phyloP scores from a whole-genome alignment of 176 grass and related monocot species.

The Ananas comosus region DNA sequence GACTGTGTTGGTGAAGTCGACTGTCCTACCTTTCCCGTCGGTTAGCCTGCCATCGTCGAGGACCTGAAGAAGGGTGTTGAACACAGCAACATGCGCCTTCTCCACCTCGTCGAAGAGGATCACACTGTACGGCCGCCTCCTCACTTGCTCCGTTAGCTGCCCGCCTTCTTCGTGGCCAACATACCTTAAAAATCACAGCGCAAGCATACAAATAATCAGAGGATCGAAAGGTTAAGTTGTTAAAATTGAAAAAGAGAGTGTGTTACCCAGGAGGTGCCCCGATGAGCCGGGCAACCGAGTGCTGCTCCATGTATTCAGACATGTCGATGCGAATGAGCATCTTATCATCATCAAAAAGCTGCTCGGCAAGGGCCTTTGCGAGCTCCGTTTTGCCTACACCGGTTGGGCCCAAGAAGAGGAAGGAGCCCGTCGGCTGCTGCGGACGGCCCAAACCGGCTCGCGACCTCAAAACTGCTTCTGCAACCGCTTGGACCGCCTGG shows the following conservation, averaged over 20 bases:
- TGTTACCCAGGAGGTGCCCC: conserved; percentile 90
- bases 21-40: conserved; percentile 79
- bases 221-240: too few species aligned
- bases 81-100: conserved; percentile 83
- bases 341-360: conserved; percentile 93
- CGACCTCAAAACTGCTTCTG: conserved; percentile 74
- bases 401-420: conserved; percentile 83
- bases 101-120: conserved; percentile 96
- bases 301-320: conserved; percentile 98
- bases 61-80: conserved; percentile 95
- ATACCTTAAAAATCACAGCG: too few species aligned
- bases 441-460: conserved; percentile 75
- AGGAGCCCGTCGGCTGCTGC: conserved; percentile 82
- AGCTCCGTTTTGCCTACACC: conserved; percentile 95
- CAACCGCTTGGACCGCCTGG: conserved; percentile 63
- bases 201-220: too few species aligned
- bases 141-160: conserved; percentile 76
- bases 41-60: conserved; percentile 86
- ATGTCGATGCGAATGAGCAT: conserved; percentile 89
- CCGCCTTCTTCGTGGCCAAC: conserved; percentile 95
- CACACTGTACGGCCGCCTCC: conserved; percentile 75
- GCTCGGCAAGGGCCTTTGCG: conserved; percentile 85
- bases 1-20: conserved; percentile 90
- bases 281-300: conserved; percentile 77
- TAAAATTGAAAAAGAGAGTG: too few species aligned